These are phyloP conservation scores for Metarhizium humberi DNA, from an alignment of 2,329 filamentous ascomycete species.

Conservation along the genomic window DNA sequence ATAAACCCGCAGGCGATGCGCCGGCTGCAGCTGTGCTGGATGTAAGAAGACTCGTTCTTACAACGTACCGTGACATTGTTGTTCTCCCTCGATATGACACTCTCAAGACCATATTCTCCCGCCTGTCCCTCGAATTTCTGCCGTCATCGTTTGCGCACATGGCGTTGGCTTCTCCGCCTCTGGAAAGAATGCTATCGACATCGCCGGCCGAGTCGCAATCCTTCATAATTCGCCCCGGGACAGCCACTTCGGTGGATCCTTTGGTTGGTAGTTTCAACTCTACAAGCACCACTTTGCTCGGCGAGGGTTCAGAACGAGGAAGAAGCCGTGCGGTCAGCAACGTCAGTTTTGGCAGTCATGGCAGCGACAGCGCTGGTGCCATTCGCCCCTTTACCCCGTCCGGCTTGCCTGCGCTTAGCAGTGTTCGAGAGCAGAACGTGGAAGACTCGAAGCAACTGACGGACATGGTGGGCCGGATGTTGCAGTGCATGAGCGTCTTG, in stretches of 20 bases:
- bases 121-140: slow-evolving; percentile 73
- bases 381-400: slow-evolving; percentile 42
- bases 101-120: slow-evolving; percentile 82
- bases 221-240: slow-evolving; percentile 53
- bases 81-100: slow-evolving; percentile 83
- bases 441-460: slow-evolving; percentile 73
- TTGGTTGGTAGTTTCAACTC: slow-evolving; percentile 71
- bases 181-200: slow-evolving; percentile 40
- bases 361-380: slow-evolving; percentile 28
- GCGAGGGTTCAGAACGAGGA: slow-evolving; percentile 45
- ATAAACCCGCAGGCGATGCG: slow-evolving; percentile 31
- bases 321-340: slow-evolving; percentile 81
- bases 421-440: slow-evolving; percentile 47
- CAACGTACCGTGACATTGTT: slow-evolving; percentile 79
- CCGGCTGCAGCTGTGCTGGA: slow-evolving; percentile 56
- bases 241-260: slow-evolving; percentile 65
- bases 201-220: slow-evolving; percentile 39
- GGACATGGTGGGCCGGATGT: slow-evolving; percentile 88
- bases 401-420: slow-evolving; percentile 26
- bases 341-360: slow-evolving; percentile 56
- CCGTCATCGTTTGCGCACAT: slow-evolving; percentile 43
- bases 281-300: slow-evolving; percentile 70
- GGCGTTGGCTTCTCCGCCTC: slow-evolving; percentile 43
- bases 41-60: slow-evolving; percentile 78
- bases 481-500: slow-evolving; percentile 91